phyloP scores from a whole-genome alignment of 169 alveolate genomes.

The Plasmodium chabaudi region DNA sequence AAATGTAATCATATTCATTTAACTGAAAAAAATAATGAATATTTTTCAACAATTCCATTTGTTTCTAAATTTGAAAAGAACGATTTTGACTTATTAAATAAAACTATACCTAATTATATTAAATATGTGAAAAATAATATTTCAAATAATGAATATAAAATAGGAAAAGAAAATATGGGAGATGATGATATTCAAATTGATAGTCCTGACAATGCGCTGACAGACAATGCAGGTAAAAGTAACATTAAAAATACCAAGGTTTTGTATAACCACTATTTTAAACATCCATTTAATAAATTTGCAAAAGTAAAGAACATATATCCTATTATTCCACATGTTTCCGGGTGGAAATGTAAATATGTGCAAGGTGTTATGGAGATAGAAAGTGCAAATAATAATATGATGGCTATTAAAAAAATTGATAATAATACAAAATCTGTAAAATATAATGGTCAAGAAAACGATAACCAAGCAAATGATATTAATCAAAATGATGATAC shows the following conservation, averaged over 20 bases:
- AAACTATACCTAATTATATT: conserved; percentile 38
- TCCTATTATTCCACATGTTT: conserved; percentile 48
- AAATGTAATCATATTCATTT: background rate
- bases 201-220: background rate
- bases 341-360: conserved; percentile 44
- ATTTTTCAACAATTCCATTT: conserved; percentile 21
- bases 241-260: conserved; percentile 6
- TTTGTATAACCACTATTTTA: conserved; percentile 25
- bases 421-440: background rate
- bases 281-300: conserved; percentile 39
- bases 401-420: background rate
- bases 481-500: background rate
- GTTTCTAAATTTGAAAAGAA: conserved; percentile 44
- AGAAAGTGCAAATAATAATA: conserved; percentile 21
- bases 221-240: background rate
- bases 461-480: background rate
- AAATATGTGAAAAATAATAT: conserved; percentile 28
- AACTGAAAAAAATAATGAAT: conserved; percentile 40
- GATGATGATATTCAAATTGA: background rate
- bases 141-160: conserved; percentile 7
- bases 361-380: conserved; percentile 70
- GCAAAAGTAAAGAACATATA: conserved; percentile 39
- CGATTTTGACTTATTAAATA: conserved; percentile 29
- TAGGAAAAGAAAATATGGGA: background rate
- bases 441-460: background rate